A percentile compares a stretch with the other conserved stretches of the same genome.
phyloP scores from a whole-genome alignment of 805 yeast genomes.

The Metschnikowia noctiluminum region DNA sequence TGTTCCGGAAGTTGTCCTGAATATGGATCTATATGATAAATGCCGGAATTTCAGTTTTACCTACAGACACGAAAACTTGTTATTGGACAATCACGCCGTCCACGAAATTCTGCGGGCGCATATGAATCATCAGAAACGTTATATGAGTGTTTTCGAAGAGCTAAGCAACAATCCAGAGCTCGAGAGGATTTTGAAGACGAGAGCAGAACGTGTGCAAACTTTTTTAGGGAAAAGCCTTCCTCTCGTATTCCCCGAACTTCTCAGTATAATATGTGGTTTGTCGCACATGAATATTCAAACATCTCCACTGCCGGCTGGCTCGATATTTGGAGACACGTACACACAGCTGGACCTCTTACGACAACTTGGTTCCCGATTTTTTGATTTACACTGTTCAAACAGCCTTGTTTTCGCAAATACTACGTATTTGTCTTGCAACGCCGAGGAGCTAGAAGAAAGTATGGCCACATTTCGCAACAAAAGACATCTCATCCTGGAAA shows the following conservation, averaged over 20 bases:
- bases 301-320: constrained; percentile 9
- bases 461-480: constrained; percentile 22
- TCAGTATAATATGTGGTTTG: constrained; percentile 29
- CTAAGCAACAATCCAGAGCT: constrained; percentile 9
- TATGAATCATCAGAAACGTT: constrained; percentile 4
- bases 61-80: constrained; percentile 6
- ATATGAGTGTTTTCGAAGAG: constrained; percentile 7
- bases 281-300: constrained; percentile 20
- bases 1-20: constrained; percentile 21
- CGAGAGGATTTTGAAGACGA: constrained; percentile 8
- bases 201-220: constrained; percentile 20
- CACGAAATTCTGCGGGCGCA: background rate
- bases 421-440: constrained; percentile 28
- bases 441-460: constrained; percentile 25
- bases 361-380: constrained; percentile 24
- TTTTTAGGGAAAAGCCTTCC: constrained; percentile 26
- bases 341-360: constrained; percentile 21
- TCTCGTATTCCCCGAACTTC: constrained; percentile 24
- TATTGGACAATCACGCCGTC: constrained; percentile 1
- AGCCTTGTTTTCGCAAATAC: constrained; percentile 28
- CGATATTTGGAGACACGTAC: constrained; percentile 5
- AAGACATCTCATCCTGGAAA: constrained; percentile 19
- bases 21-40: constrained; percentile 20
- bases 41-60: constrained; percentile 12
- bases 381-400: constrained; percentile 22